These are phyloP conservation scores for Ogataea chonburiensis DNA, from an alignment of 805 yeast genomes.

Conservation along the genomic window DNA sequence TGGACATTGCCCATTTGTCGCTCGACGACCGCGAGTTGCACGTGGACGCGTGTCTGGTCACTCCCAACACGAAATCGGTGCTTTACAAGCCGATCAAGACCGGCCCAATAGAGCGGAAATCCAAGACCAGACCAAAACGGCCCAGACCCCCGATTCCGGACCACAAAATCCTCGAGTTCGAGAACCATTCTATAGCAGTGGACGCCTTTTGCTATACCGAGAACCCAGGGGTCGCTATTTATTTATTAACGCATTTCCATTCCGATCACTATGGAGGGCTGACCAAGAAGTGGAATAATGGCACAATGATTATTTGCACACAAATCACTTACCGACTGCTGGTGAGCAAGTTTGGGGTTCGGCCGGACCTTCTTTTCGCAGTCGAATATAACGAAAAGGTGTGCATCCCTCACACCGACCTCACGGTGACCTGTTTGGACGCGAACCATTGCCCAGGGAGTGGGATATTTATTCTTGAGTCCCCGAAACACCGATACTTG, in stretches of 20 bases:
- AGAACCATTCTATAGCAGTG: slow-evolving; percentile 44
- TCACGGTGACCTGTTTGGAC: slow-evolving; percentile 61
- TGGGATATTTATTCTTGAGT: slow-evolving; percentile 69
- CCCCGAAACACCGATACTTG: slow-evolving; percentile 42
- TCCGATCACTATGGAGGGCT: slow-evolving; percentile 93
- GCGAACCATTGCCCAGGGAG: slow-evolving; percentile 99
- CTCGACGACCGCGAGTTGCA: slow-evolving; percentile 49
- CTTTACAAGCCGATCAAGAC: slow-evolving; percentile 24
- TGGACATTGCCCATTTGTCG: slow-evolving; percentile 38
- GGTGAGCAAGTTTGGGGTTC: slow-evolving; percentile 52
- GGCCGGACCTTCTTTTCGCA: slow-evolving; percentile 39
- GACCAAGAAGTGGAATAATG: slow-evolving; percentile 71
- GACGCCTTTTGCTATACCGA: slow-evolving; percentile 63
- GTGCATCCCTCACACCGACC: slow-evolving; percentile 40
- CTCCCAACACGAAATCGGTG: slow-evolving; percentile 20
- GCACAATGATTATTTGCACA: slow-evolving; percentile 65
- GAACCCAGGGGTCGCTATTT: slow-evolving; percentile 45
- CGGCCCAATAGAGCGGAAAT: slow-evolving; percentile 8
- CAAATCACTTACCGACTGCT: slow-evolving; percentile 63
- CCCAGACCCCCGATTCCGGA: slow-evolving; percentile 46
- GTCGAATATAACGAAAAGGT: slow-evolving; percentile 40
- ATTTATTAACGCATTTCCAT: slow-evolving; percentile 82
- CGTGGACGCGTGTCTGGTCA: slow-evolving; percentile 52
- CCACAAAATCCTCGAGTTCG: slow-evolving; percentile 51
- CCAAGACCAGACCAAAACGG: slow-evolving; percentile 18